phyloP scores from a whole-genome alignment of 306 rosid genomes.

The Ormosia semicastrata region DNA sequence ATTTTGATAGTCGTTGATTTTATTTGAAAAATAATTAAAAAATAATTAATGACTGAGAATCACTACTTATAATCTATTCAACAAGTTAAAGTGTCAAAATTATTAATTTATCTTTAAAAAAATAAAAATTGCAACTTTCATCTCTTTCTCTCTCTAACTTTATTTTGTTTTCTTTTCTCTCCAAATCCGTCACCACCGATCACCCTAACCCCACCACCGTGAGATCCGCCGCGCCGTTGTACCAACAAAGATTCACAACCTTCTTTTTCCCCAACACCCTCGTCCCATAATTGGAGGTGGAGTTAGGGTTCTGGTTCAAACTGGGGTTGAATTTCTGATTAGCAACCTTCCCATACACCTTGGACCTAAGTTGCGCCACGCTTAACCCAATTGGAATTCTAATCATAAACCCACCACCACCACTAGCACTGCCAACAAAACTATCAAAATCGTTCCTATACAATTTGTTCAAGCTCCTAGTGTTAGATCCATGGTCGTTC shows the following conservation, averaged over 20 bases:
- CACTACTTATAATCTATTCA: too few relatives aligned
- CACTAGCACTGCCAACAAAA: constrained; percentile 17
- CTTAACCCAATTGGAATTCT: constrained; percentile 77
- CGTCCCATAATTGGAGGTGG: constrained; percentile 38
- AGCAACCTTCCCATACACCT: constrained; percentile 29
- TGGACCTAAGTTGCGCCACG: constrained; percentile 67
- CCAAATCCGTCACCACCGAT: too few relatives aligned
- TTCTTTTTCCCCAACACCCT: constrained; percentile 51
- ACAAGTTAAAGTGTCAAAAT: too few relatives aligned
- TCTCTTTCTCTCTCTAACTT: too few relatives aligned
- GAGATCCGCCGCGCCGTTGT: too few relatives aligned
- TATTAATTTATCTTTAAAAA: too few relatives aligned
- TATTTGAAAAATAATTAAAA: too few relatives aligned
- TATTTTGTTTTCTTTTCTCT: too few relatives aligned
- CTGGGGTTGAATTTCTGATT: constrained; percentile 55
- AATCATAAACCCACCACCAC: constrained; percentile 63
- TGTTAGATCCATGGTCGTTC: constrained; percentile 50
- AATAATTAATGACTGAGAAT: too few relatives aligned
- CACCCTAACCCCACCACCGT: too few relatives aligned
- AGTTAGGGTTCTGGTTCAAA: constrained; percentile 28
- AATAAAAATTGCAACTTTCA: too few relatives aligned
- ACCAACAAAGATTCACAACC: background rate
- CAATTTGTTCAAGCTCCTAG: constrained; percentile 57
- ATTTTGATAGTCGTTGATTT: too few relatives aligned
- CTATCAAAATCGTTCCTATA: constrained; percentile 50